Evolutionary conservation across 495 filamentous ascomycete species (phyloP), one percentile per base, ranked within the genome.

Genomic region (Aspergillus conjunctus): DNA sequence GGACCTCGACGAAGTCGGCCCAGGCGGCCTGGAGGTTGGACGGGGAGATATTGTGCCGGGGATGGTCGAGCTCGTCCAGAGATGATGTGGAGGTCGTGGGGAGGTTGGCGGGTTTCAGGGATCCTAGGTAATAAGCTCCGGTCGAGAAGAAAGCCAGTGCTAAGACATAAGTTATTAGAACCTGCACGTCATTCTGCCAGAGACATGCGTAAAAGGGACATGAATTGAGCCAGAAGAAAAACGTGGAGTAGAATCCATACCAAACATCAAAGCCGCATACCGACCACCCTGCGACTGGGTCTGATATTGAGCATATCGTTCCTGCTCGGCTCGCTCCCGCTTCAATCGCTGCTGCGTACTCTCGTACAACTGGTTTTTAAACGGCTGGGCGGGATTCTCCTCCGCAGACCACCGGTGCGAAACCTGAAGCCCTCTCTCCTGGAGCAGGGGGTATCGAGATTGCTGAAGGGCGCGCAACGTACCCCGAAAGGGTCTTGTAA

Each of bases 11-110:
- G 68, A 98, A 93, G 71, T 98, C 94, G 6, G 88, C 79, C 94
- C 95, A 98, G 4, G 93, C 91, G 9, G 95, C 91, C 76, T 98
- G 88, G 41, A 98, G 83, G 66, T 93, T 94, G 17, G 84, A 79
- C 52, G 82, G 83, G 32, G 86, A 82, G 50, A 85, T 81, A 66
- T 97, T 85, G 69, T 95, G 91, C 59, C 78, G 75, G 0, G 88
- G 89, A 0, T 85, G 73, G 6, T 74, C 78, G 21, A 87, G 74
- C 26, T 82, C 78, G 43, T 71, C 70, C 18, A 98, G 84, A 6
- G 88, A 82, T 1, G 84, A 75, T n/a, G 92, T 96, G 14, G 95
- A 97, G 9, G 81, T 71, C 8, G 81, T 79, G 4, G 89, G 82
- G 4, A 82, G 76, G n/a, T 81, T 75, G 9, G 81, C 77, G 2